Percentiles rank a stretch among this genome's conserved stretches.
These are phyloP conservation scores for Hypomontagnella submonticulosa DNA, from an alignment of 495 filamentous ascomycete genomes.

Conservation along the genomic window DNA sequence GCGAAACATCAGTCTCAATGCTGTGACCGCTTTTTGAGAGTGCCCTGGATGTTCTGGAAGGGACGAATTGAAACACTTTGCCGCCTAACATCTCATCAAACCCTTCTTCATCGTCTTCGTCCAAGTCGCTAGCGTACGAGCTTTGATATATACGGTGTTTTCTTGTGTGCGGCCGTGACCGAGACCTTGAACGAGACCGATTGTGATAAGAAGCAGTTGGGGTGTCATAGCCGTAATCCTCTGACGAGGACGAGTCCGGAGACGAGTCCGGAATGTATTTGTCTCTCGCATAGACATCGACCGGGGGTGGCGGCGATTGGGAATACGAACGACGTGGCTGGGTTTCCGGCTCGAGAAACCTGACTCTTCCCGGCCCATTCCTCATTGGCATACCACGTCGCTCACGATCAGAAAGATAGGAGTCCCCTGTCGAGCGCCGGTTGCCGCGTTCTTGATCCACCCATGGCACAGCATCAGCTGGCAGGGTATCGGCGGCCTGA, in stretches of 20 bases:
- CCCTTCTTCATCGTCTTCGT: slow-evolving; percentile 23
- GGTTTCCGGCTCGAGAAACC: slow-evolving; percentile 15
- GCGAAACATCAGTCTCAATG: slow-evolving; percentile 18
- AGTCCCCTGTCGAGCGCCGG: slow-evolving; percentile 19
- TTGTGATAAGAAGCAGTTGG: slow-evolving; percentile 11
- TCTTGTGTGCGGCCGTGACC: neutral
- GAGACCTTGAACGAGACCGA: slow-evolving; percentile 19
- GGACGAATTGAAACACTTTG: slow-evolving; percentile 33
- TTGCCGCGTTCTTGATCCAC: neutral
- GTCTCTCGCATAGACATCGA: neutral
- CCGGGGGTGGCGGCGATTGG: slow-evolving; percentile 6
- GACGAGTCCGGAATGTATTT: neutral
- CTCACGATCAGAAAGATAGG: slow-evolving; percentile 14
- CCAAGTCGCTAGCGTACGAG: slow-evolving; percentile 11
- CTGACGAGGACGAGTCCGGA: slow-evolving; percentile 34
- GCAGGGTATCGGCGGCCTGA: neutral
- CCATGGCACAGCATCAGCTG: slow-evolving; percentile 1
- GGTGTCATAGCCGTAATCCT: neutral
- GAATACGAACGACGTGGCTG: slow-evolving; percentile 1
- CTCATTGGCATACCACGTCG: neutral
- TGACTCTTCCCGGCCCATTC: slow-evolving; percentile 15
- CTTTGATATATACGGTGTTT: slow-evolving; percentile 2
- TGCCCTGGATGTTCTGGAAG: slow-evolving; percentile 22
- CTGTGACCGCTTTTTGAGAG: slow-evolving; percentile 29
- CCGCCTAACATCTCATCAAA: slow-evolving; percentile 27